Percentiles rank a stretch among this genome's conserved stretches.
Conservation (phyloP, 345 rosid genomes). For the Rhodamnia rubescens region DNA sequence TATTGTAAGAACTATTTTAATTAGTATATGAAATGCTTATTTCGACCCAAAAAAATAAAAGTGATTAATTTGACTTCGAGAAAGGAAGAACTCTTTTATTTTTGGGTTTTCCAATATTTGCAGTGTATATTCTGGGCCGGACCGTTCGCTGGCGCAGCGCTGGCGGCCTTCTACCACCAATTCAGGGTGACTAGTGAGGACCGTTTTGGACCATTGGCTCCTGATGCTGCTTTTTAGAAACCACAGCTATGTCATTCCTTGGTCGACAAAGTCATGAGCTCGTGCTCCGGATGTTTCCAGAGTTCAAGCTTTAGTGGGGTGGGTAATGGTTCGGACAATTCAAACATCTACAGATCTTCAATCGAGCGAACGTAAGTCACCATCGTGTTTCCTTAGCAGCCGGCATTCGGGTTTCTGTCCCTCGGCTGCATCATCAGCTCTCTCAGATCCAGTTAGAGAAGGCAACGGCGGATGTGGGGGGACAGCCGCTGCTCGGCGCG, state of each 20-base stretch:
- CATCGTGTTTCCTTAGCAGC: background rate
- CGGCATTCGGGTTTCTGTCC: background rate
- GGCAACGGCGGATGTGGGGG: background rate
- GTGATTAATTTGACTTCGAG: background rate
- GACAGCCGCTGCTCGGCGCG: background rate
- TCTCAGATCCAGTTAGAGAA: background rate
- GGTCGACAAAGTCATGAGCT: background rate
- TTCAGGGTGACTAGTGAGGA: background rate
- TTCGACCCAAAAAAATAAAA: no score
- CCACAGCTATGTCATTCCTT: background rate
- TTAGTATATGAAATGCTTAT: no score
- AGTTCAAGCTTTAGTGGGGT: background rate
- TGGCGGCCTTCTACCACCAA: no score
- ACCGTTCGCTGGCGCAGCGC: conserved; percentile 73
- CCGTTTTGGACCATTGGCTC: background rate
- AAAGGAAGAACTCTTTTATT: background rate
- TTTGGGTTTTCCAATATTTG: background rate
- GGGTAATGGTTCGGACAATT: background rate
- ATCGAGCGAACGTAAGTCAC: background rate
- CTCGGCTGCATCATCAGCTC: background rate
- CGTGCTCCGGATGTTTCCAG: background rate
- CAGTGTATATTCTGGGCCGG: conserved; percentile 95
- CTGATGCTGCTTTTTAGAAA: background rate
- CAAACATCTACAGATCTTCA: background rate
- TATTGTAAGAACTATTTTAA: no score